Base-by-base conservation (phyloP, 2,329 filamentous ascomycete genomes). In the Fusarium longipes region DNA sequence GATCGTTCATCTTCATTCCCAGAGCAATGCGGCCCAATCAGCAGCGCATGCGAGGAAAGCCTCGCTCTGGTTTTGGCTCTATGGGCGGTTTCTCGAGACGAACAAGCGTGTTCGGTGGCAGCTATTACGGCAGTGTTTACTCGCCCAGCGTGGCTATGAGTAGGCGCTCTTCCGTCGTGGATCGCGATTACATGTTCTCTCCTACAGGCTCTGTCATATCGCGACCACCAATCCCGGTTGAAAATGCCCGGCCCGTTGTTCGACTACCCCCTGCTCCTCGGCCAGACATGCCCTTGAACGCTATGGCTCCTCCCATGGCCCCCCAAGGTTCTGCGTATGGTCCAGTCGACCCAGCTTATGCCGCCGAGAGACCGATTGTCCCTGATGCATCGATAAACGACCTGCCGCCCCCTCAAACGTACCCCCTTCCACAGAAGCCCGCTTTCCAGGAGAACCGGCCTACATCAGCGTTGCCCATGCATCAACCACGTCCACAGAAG, bases 1-100 rank as follows among this genome's bases (percentile, higher is more conserved):
- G 96, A 68, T 98, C 96, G 0, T 99, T 99, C 78, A 97, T 97
- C 73, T 99, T 99, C 80, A 99, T 99, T 63, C 96, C 96, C 14
- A 87, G 96, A 70, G 95, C 95, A 12, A 86, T 97, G 82, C 89
- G 96, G 70, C 96, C 96, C 15, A 97, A 97, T 76, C 93, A 97
- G 77, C 93, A 97, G 81, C 92, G 96, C 55, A 74, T 75, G 58
- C 76, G 77, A 45, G 91, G 91, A 62, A 91, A 92, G 74, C 89
- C 92, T 35, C 86, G 90, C 59, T 91, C 92, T 58, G 88, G 88
- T 17, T 86, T 91, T 79, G 90, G 83, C 68, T 93, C 82, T 73
- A 81, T 91, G 55, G 87, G 87, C 8, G 86, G 87, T 12, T 89
- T 86, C 70, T 93, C 91, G 9, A 91, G 93, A 73, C 88, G 92